phyloP scores from a whole-genome alignment of 2,329 filamentous ascomycete genomes.

The Botryotinia calthae region DNA sequence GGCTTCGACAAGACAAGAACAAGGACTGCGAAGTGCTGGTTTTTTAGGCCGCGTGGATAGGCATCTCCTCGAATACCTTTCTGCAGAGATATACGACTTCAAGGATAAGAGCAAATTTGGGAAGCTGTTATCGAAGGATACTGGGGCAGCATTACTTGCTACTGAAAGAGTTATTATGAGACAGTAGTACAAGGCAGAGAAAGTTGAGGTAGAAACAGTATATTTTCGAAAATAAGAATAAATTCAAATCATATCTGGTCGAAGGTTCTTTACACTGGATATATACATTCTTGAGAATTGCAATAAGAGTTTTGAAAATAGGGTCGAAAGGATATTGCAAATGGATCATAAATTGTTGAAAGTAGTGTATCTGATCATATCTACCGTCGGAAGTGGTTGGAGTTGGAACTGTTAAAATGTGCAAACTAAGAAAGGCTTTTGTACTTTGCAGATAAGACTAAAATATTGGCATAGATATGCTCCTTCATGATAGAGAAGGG shows the following conservation, averaged over 20 bases:
- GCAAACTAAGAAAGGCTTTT: neutral
- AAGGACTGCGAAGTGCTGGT: too few species aligned
- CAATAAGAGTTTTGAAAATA: neutral
- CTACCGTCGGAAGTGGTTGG: neutral
- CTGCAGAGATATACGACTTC: neutral
- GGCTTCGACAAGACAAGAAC: neutral
- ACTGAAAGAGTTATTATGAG: neutral
- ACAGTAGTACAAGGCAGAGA: neutral
- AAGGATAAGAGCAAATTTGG: neutral
- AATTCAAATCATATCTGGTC: neutral
- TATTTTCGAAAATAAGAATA: neutral
- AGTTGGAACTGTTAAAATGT: neutral
- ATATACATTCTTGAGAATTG: neutral
- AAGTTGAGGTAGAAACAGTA: neutral
- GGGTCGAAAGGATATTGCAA: neutral
- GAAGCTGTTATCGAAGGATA: neutral
- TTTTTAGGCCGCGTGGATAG: too few species aligned
- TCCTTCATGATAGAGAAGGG: neutral
- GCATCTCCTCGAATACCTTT: neutral
- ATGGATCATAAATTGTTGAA: neutral
- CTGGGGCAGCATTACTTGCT: neutral
- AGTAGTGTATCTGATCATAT: neutral
- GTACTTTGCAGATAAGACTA: neutral
- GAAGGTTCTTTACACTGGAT: neutral
- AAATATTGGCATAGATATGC: neutral